Conservation (phyloP, 768 basidiomycete species). For the Collybiopsis luxurians region DNA sequence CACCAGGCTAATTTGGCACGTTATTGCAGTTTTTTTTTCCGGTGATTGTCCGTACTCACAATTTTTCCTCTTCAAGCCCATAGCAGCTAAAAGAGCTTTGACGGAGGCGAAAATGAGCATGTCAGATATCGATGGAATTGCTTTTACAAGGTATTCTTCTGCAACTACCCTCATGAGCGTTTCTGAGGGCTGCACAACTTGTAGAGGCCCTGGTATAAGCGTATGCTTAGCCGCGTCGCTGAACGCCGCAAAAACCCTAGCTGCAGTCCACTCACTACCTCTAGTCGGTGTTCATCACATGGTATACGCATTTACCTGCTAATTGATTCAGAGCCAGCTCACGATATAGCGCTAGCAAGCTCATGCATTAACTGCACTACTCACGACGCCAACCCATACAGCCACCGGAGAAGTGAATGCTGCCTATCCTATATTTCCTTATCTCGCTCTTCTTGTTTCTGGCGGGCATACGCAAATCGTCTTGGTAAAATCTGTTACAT, state of each 20-base stretch:
- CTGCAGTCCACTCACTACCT: conserved; percentile 74
- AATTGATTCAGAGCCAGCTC: not conserved
- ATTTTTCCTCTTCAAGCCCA: conserved; percentile 48
- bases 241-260: conserved; percentile 83
- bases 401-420: conserved; percentile 11
- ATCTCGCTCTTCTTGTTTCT: conserved; percentile 83
- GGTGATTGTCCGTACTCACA: not conserved
- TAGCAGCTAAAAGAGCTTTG: conserved; percentile 68
- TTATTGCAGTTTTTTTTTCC: not conserved
- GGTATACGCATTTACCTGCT: conserved; percentile 45
- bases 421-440: conserved; percentile 67
- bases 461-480: conserved; percentile 95
- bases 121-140: conserved; percentile 77
- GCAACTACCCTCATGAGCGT: too few species aligned
- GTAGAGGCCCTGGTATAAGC: conserved; percentile 83
- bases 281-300: conserved; percentile 90
- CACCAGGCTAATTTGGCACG: conserved; percentile 79
- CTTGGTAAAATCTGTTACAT: conserved; percentile 55
- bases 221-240: conserved; percentile 79
- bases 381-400: conserved; percentile 44
- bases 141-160: too few species aligned
- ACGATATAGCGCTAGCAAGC: conserved; percentile 64
- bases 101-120: conserved; percentile 57
- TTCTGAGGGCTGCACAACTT: too few species aligned
- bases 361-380: conserved; percentile 78